Evolutionary conservation across 371 early-diverging fungal species (phyloP), one percentile per base, ranked within the genome.

Genomic region (Umbelopsis sp.): DNA sequence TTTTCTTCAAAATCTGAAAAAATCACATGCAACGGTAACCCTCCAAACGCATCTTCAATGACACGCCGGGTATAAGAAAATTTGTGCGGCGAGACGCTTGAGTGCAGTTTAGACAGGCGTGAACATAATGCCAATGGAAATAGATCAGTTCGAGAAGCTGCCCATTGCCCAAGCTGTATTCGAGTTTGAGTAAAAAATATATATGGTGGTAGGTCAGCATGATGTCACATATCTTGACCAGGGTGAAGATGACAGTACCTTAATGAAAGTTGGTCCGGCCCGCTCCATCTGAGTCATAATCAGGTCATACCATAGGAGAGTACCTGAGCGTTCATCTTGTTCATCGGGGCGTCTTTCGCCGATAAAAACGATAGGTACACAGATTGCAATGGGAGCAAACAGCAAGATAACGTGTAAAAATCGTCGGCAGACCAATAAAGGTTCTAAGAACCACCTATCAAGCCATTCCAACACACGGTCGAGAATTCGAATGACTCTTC

Each of bases 181-280:
- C 51, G 37, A 67, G 63, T 65, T 41, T 51, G 37, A 67, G 63
- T 65, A 68, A 63, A 12, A 63, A 63, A 41, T 41, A 7, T 41
- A 1, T 22, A 22, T 22, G 22, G 22, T 1, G 41, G 2, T 41
- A 41, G 29, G 20, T 63, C 35, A 62, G 20, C 10, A 45, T n/a
- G 65, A 50, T 63, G 41, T n/a, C 38, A 29, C 4, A 51, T 68
- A 25, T 35, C 38, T 5, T 22, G 24, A 52, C 25, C 51, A 46
- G 11, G 32, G 16, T 41, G 41, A 18, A 14, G 20, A 25, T 67
- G 16, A 48, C 50, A 24, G 68, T 76, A 87, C 91, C 80, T 97
- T 97, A 72, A 97, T 96, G 75, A 97, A 96, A 3, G 98, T 93
- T 16, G 97, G 94, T 0, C 98, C 98, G 8, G 94, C 94, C 48